Evolutionary conservation across 2,329 filamentous ascomycete genomes (phyloP), one percentile per base, ranked within the genome.

Genomic region (Drechslerella coelobrocha): DNA sequence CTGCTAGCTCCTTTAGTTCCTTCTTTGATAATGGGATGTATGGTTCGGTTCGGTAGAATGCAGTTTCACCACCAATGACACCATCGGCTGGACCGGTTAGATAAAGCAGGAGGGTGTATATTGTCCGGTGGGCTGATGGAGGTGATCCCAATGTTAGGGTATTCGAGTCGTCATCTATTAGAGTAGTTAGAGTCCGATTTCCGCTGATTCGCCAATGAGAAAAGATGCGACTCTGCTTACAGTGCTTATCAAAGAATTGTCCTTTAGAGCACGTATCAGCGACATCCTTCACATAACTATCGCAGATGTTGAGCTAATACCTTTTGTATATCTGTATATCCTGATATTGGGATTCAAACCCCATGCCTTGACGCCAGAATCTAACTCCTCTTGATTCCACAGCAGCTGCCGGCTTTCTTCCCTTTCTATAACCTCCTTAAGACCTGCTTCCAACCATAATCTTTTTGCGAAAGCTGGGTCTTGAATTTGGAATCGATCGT

Each of bases 211-310:
- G 31, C n/a, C n/a, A n/a, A n/a, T n/a, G n/a, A n/a, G n/a, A n/a
- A n/a, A n/a, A n/a, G n/a, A n/a, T n/a, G n/a, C n/a, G n/a, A n/a
- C n/a, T 26, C 29, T 43, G 84, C 88, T 76, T 84, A 93, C 91
- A 97, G 78, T 97, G 93, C 75, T 90, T 88, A 77, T 92, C 92
- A 78, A 97, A 97, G 78, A 92, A 96, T 77, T 97, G 92, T 0
- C 90, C 91, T 73, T 41, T n/a, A 24, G n/a, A 45, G 37, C 43
- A 4, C 23, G 17, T 26, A 8, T 48, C 12, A 51, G 7, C 29
- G 27, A 17, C 7, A 9, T 88, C 85, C 37, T 52, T 31, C n/a
- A 14, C 19, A 43, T n/a, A 55, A 7, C 2, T 5, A 7, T 54
- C 21, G 53, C 8, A 24, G 17, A 21, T n/a, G 27, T 45, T 17